Evolutionary conservation across 257 asterid species (phyloP).

Genomic region (Plantago elongata): DNA sequence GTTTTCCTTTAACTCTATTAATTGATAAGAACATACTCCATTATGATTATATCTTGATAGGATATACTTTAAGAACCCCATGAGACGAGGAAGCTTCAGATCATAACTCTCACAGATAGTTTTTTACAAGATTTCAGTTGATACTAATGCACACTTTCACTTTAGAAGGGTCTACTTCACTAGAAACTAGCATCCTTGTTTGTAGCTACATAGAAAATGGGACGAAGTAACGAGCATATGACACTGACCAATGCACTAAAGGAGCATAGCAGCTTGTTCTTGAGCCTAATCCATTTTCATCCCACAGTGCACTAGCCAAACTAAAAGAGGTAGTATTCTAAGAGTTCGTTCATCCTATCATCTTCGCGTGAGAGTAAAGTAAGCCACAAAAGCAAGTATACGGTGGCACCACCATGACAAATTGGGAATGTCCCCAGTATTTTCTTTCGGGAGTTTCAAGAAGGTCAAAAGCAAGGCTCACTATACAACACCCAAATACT

Average conservation of each 20-base stretch:
- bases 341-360: no score
- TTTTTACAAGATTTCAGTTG: not conserved
- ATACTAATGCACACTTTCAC: not conserved
- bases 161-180: not conserved
- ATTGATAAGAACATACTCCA: not conserved
- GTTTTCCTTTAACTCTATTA: no score
- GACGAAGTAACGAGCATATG: not conserved
- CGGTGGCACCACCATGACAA: no score
- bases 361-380: no score
- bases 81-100: not conserved
- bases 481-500: not conserved
- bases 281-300: not conserved
- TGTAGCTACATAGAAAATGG: not conserved
- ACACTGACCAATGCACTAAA: not conserved
- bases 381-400: no score
- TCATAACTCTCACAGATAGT: not conserved
- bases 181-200: not conserved
- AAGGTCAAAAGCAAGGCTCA: not conserved
- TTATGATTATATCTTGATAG: not conserved
- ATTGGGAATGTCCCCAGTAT: no score
- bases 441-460: not conserved
- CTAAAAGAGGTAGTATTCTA: no score
- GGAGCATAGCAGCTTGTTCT: not conserved
- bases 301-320: no score
- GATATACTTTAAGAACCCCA: not conserved